Base-by-base conservation (phyloP, 306 rosid genomes). In the Prunus mume region DNA sequence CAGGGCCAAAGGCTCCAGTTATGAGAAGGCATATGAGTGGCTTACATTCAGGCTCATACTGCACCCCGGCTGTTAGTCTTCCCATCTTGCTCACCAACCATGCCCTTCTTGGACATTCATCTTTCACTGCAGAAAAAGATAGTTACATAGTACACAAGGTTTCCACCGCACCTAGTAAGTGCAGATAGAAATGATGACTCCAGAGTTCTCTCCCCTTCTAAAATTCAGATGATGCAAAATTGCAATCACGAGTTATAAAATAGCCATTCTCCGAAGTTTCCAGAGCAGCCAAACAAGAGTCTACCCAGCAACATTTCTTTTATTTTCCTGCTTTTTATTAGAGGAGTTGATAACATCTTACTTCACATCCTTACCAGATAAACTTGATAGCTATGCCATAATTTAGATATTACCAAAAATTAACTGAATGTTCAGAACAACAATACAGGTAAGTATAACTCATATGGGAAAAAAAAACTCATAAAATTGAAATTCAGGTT, bases 51-150 rank as follows among this genome's bases (percentile, higher is more conserved):
- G 98, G 97, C 85, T 92, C 99, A 62, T 84, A 95, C 81, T 89
- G 98, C 86, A 96, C 91, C 76, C 97, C 99, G 18, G 93, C 96
- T 67, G 91, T 96, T 76, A 92, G 80, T 84, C 93, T 91, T 81
- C 99, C 97, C 72, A 91, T 84, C 88, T 83, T 96, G 89, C 96
- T 85, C 73, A 96, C 92, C 74, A 96, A 72, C 99, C 99, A 96
- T 38, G 83, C 96, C 74, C 69, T 82, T 85, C 81, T 91, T 63
- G 97, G 93, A 24, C 84, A 71, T 63, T 92, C 98, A 68, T 88
- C 92, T 85, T 80, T 82, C 58, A 55, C 99, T 96, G 92, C 80
- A 73, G 76, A 66, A 79, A 24, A 80, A 62, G 32, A 76, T 58
- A 72, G 72, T 51, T 57, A 83, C 52, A 13, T 12, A 38, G 43